Conservation (phyloP, 2,329 filamentous ascomycete species). For the Herpotrichia juniperi region DNA sequence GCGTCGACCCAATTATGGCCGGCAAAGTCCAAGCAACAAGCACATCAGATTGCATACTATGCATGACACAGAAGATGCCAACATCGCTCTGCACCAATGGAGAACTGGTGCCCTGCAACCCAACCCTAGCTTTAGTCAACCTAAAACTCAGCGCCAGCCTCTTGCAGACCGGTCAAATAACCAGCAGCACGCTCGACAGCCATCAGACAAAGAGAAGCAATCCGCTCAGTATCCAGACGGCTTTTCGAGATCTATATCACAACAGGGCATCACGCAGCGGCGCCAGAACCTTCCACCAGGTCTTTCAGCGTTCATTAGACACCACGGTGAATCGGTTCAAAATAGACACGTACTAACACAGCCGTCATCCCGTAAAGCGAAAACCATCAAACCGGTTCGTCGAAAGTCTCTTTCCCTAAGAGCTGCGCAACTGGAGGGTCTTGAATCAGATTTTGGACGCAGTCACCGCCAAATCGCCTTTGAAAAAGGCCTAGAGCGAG, state of each 20-base stretch:
- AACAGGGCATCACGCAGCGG: background rate
- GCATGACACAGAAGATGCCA: conserved; percentile 62
- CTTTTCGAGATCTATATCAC: background rate
- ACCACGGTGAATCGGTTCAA: background rate
- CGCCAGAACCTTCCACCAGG: background rate
- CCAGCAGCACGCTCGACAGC: conserved; percentile 13
- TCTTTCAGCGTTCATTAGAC: background rate
- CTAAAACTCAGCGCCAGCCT: conserved; percentile 15
- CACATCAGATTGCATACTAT: conserved; percentile 58
- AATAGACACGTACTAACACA: background rate
- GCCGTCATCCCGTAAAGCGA: background rate
- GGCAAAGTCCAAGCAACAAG: conserved; percentile 59
- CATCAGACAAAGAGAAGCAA: conserved; percentile 1
- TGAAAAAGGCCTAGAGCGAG: conserved; percentile 33
- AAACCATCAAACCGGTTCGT: background rate
- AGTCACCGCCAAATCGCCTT: conserved; percentile 47
- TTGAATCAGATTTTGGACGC: conserved; percentile 45
- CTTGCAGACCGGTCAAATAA: conserved; percentile 22
- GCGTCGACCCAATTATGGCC: conserved; percentile 53
- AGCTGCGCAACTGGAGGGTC: conserved; percentile 50
- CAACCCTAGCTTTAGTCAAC: conserved; percentile 9
- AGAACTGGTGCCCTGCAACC: conserved; percentile 48
- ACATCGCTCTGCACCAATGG: conserved; percentile 58
- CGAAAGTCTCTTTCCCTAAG: conserved; percentile 24
- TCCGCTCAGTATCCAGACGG: background rate